These are phyloP conservation scores for Vicia sativa DNA, from an alignment of 306 rosid species.

Conservation along the genomic window DNA sequence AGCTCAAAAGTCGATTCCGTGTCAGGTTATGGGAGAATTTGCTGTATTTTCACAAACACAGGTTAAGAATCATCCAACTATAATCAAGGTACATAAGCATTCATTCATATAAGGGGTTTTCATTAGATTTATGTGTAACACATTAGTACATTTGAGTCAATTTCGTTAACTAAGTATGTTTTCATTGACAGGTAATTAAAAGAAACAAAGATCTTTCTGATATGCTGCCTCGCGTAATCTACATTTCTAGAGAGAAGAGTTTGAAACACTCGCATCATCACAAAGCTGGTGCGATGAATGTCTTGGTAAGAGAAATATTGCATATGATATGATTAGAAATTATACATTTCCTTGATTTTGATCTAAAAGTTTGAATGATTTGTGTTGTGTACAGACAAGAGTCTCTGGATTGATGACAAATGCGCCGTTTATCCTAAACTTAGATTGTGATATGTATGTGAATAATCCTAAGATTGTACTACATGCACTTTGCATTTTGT, in stretches of 20 bases:
- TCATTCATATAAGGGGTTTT: not conserved
- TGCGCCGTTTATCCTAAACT: constrained; percentile 66
- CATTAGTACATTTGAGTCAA: too few species aligned
- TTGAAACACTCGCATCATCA: constrained; percentile 62
- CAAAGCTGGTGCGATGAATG: constrained; percentile 91
- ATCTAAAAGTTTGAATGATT: not conserved
- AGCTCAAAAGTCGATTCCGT: constrained; percentile 17
- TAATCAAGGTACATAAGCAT: constrained; percentile 59
- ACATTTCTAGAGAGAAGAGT: constrained; percentile 66
- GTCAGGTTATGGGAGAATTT: constrained; percentile 39
- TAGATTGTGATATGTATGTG: constrained; percentile 80
- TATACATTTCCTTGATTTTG: not conserved
- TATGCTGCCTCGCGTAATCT: constrained; percentile 59
- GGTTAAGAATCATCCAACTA: constrained; percentile 53
- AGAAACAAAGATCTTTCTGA: constrained; percentile 45
- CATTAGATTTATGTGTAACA: too few species aligned
- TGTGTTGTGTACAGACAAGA: constrained; percentile 53
- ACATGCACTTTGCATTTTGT: constrained; percentile 64
- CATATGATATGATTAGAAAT: too few species aligned
- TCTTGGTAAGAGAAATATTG: constrained; percentile 45
- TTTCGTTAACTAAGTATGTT: too few species aligned
- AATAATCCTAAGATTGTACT: constrained; percentile 54
- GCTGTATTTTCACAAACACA: constrained; percentile 47
- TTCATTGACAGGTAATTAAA: constrained; percentile 47
- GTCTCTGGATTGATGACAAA: constrained; percentile 74